Conservation (phyloP, 257 asterid genomes). For the Ballota nigra region DNA sequence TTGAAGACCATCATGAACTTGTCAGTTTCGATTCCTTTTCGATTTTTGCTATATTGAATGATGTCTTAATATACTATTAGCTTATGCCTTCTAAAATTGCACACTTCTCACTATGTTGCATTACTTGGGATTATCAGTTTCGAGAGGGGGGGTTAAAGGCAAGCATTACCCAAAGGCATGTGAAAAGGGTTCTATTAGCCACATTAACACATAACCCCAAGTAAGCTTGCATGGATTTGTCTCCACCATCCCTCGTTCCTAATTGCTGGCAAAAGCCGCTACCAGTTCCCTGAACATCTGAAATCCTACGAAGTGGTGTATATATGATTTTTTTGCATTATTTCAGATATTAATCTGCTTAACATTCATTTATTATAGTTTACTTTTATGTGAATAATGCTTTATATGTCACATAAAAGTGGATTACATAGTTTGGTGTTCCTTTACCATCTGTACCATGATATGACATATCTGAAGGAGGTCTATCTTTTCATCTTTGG, state of each 20-base stretch:
- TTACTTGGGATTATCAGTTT: conserved; percentile 78
- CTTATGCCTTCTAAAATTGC: too few species aligned
- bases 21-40: conserved; percentile 44
- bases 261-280: conserved; percentile 67
- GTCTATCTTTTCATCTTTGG: too few species aligned
- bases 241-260: conserved; percentile 82
- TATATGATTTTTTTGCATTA: background rate
- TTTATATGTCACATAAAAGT: background rate
- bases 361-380: too few species aligned
- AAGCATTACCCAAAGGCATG: conserved; percentile 72
- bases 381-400: background rate
- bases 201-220: conserved; percentile 90
- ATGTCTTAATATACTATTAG: background rate
- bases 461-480: too few species aligned
- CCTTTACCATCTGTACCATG: too few species aligned
- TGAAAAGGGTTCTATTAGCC: conserved; percentile 83
- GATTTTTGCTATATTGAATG: conserved; percentile 11
- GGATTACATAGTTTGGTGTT: too few species aligned
- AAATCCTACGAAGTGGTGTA: conserved; percentile 77
- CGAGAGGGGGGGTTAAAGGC: conserved; percentile 76
- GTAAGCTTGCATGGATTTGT: conserved; percentile 83
- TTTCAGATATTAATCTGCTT: too few species aligned
- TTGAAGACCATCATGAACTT: conserved; percentile 67
- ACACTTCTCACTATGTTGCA: too few species aligned
- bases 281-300: conserved; percentile 72